Evolutionary conservation across 805 yeast genomes (phyloP).

Genomic region (Cyberlindnera xylosilytica): DNA sequence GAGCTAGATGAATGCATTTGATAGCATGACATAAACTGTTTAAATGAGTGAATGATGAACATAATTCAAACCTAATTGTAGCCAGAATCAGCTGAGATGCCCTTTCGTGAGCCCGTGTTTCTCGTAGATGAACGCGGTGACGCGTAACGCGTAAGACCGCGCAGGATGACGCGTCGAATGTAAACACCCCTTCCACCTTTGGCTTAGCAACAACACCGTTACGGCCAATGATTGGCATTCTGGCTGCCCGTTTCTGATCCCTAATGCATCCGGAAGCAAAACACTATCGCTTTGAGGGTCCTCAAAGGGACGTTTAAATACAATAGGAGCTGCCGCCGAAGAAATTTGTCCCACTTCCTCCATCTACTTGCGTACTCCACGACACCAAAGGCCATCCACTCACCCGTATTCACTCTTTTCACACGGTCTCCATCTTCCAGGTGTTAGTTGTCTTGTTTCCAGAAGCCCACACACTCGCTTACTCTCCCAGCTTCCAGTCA

Average conservation of each 20-base stretch:
- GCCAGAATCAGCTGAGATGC: too few relatives aligned
- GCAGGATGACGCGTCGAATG: constrained; percentile 5
- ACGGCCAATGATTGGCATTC: not conserved
- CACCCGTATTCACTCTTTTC: not conserved
- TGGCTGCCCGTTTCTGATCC: not conserved
- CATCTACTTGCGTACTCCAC: too few relatives aligned
- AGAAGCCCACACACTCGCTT: not conserved
- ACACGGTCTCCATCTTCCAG: not conserved
- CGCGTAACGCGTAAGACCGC: constrained; percentile 1
- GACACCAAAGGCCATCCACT: too few relatives aligned
- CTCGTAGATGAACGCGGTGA: too few relatives aligned
- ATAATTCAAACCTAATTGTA: too few relatives aligned
- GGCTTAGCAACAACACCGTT: not conserved
- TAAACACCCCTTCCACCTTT: constrained; percentile 6
- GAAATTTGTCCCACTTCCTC: too few relatives aligned
- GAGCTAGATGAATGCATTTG: not conserved
- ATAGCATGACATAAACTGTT: not conserved
- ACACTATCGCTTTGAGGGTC: not conserved
- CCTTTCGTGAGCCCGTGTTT: too few relatives aligned
- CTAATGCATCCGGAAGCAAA: not conserved
- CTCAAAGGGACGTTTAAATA: not conserved
- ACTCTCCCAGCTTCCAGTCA: not conserved
- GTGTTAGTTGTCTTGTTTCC: too few relatives aligned
- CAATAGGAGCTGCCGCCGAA: not conserved
- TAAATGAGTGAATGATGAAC: constrained; percentile 1